phyloP scores from a whole-genome alignment of 202 grass and related monocot genomes.

The Brachypodium distachyon region DNA sequence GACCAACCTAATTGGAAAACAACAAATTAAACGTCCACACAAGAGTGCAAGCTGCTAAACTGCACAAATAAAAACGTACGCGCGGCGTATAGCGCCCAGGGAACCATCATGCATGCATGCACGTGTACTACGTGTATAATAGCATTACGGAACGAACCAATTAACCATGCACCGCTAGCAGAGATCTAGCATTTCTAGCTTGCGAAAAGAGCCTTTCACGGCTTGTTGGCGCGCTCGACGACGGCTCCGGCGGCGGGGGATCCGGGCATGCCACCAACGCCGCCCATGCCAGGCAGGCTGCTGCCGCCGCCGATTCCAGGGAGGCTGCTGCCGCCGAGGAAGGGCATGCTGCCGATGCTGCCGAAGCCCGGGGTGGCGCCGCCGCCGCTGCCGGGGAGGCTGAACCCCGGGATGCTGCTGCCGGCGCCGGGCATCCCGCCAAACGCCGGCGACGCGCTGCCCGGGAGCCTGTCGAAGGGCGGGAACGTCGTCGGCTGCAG shows the following conservation, averaged over 20 bases:
- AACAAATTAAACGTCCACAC: too few relatives aligned
- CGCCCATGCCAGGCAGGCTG: slow-evolving; percentile 16
- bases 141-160: neutral
- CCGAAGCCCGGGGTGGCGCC: neutral
- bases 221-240: slow-evolving; percentile 28
- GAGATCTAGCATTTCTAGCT: neutral
- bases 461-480: slow-evolving; percentile 48
- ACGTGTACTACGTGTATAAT: neutral
- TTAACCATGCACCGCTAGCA: neutral
- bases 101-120: slow-evolving; percentile 7
- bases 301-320: slow-evolving; percentile 9
- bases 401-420: slow-evolving; percentile 25
- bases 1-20: neutral
- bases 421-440: neutral
- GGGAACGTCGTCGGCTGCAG: slow-evolving; percentile 46
- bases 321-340: slow-evolving; percentile 25
- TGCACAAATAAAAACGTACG: neutral
- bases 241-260: slow-evolving; percentile 28
- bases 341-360: slow-evolving; percentile 30
- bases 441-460: neutral
- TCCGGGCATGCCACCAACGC: slow-evolving; percentile 33
- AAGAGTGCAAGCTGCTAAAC: too few relatives aligned
- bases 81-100: neutral
- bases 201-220: neutral
- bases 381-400: slow-evolving; percentile 30